Evolutionary conservation across 805 yeast genomes (phyloP), one percentile per base, ranked within the genome.

Genomic region (Candida gorgasii): DNA sequence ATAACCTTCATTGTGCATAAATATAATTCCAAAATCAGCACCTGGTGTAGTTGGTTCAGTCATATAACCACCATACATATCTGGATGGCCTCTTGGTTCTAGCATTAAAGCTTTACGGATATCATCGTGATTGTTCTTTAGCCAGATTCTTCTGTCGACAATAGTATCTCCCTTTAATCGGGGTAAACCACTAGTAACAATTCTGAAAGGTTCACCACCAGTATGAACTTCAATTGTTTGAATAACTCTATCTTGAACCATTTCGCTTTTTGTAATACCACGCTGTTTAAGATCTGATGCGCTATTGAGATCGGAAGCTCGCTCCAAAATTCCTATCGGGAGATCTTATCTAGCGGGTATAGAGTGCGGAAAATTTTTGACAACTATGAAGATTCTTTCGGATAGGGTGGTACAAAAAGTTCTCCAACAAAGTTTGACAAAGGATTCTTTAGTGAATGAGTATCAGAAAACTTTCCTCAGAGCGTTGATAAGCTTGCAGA

Each of bases 341-440:
- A n/a, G n/a, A n/a, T n/a, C n/a, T n/a, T n/a, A n/a, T n/a, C n/a
- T n/a, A n/a, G n/a, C n/a, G n/a, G n/a, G n/a, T n/a, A n/a, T n/a
- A n/a, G n/a, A n/a, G n/a, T n/a, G n/a, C n/a, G n/a, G n/a, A n/a
- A n/a, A n/a, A n/a, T n/a, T n/a, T n/a, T n/a, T 23, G 8, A 22
- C 6, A 22, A 22, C 24, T 22, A 46, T 46, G 47, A 44, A 36
- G 42, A 33, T 44, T 14, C 34, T 44, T 12, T 30, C 44, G 5
- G 47, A 44, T 28, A 8, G 13, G 5, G 19, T 18, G 20, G 47
- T 44, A 2, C 12, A 28, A 1, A 14, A 7, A 12, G 15, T 36
- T 8, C 35, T 44, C 16, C n/a, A 35, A 5, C 18, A 15, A 8
- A 9, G n/a, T 16, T 15, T 44, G 6, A 36, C 39, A 22, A 44